Percentiles rank a stretch among this genome's conserved stretches.
These are phyloP conservation scores for Lentinula sp. DNA, from an alignment of 768 basidiomycete species.

Conservation along the genomic window DNA sequence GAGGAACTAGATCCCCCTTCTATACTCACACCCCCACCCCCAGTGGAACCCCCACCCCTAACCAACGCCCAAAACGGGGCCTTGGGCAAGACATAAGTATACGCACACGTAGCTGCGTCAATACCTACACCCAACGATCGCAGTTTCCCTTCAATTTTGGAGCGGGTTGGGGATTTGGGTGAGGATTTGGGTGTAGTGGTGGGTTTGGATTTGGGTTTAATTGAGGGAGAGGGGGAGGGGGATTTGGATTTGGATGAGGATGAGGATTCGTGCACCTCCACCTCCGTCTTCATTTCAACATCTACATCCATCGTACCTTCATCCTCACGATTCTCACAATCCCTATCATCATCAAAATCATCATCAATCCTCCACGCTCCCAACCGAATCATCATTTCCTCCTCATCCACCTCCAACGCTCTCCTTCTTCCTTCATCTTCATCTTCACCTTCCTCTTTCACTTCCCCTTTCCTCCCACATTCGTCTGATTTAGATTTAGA, in stretches of 20 bases:
- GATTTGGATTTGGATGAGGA: no score
- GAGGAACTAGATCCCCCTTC: no score
- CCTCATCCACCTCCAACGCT: background rate
- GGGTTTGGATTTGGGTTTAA: background rate
- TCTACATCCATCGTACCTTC: no score
- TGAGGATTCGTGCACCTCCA: no score
- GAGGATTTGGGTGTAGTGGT: no score
- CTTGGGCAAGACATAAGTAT: slow-evolving; percentile 1
- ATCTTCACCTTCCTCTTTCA: background rate
- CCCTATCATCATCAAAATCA: background rate
- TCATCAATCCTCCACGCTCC: background rate
- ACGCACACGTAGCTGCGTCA: slow-evolving; percentile 4
- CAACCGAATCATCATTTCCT: background rate
- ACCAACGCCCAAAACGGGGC: slow-evolving; percentile 1
- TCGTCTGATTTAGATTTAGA: background rate
- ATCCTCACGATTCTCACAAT: no score
- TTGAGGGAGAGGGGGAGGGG: no score
- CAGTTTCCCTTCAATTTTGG: no score
- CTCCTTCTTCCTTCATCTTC: background rate
- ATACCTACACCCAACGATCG: background rate
- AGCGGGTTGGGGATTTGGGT: background rate
- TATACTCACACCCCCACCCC: no score
- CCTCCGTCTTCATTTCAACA: no score
- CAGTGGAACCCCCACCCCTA: no score
- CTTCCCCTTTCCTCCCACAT: background rate